Evolutionary conservation across 306 rosid species (phyloP).

Genomic region (Pyrus bretschneideri): DNA sequence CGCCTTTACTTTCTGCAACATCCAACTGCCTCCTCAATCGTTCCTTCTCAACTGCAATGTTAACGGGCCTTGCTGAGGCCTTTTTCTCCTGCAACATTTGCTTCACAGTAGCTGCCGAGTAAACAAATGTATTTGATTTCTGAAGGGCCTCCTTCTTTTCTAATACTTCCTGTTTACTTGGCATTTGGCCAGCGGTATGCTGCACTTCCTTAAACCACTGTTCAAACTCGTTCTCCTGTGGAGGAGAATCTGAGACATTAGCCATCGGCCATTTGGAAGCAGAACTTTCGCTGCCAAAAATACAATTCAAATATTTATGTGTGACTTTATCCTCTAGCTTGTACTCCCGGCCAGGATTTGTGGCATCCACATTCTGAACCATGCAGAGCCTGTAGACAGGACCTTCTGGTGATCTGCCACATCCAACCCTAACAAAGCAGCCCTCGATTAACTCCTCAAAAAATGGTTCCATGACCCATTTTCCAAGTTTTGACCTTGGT

Average conservation of each 20-base stretch:
- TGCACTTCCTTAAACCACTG: slow-evolving; percentile 45
- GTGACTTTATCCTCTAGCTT: slow-evolving; percentile 50
- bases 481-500: slow-evolving; percentile 51
- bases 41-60: slow-evolving; percentile 61
- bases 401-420: slow-evolving; percentile 36
- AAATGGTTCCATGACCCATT: slow-evolving; percentile 61
- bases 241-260: slow-evolving; percentile 51
- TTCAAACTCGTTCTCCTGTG: slow-evolving; percentile 44
- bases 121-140: slow-evolving; percentile 35
- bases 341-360: slow-evolving; percentile 27
- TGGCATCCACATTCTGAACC: slow-evolving; percentile 43
- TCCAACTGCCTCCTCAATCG: slow-evolving; percentile 42
- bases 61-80: slow-evolving; percentile 39
- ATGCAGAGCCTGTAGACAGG: slow-evolving; percentile 54
- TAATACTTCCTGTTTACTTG: slow-evolving; percentile 30
- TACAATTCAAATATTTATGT: slow-evolving; percentile 46
- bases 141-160: slow-evolving; percentile 49
- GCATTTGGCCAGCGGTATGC: slow-evolving; percentile 41
- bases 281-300: slow-evolving; percentile 52
- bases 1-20: slow-evolving; percentile 32
- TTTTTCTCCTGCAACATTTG: slow-evolving; percentile 62
- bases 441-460: slow-evolving; percentile 58
- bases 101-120: slow-evolving; percentile 54
- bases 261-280: slow-evolving; percentile 46
- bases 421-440: slow-evolving; percentile 63